Percentiles rank a stretch among this genome's conserved stretches.
phyloP scores from a whole-genome alignment of 352 stramenopile genomes.

The Globisporangium heterothallicum region DNA sequence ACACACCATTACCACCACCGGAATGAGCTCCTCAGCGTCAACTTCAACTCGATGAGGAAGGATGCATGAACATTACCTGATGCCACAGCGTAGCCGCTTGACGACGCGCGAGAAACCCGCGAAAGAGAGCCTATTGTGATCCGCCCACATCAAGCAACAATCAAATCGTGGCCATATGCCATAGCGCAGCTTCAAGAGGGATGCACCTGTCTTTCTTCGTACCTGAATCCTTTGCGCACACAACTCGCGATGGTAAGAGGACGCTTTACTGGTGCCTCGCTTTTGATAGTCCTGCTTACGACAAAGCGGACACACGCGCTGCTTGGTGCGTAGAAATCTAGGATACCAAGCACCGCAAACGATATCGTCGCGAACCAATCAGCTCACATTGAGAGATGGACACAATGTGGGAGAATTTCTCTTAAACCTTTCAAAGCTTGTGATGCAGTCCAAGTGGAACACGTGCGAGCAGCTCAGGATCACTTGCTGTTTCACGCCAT shows the following conservation, averaged over 20 bases:
- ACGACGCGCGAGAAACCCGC: not conserved
- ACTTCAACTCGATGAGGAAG: no score
- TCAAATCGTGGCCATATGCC: no score
- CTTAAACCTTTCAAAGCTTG: slow-evolving; percentile 74
- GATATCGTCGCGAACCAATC: not conserved
- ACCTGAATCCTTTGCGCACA: slow-evolving; percentile 64
- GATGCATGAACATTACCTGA: slow-evolving; percentile 6
- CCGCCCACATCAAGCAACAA: not conserved
- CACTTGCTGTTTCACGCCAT: slow-evolving; percentile 70
- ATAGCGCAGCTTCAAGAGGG: slow-evolving; percentile 21
- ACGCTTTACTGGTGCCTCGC: slow-evolving; percentile 41
- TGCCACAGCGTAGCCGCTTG: slow-evolving; percentile 12
- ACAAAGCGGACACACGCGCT: slow-evolving; percentile 78
- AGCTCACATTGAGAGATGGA: not conserved
- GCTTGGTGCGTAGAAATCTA: slow-evolving; percentile 70
- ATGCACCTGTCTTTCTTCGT: no score
- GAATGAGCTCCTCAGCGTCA: no score
- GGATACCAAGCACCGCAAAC: not conserved
- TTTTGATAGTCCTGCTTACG: slow-evolving; percentile 85
- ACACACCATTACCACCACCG: no score
- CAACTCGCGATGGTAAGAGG: slow-evolving; percentile 36
- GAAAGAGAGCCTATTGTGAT: not conserved
- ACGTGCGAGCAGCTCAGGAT: slow-evolving; percentile 86
- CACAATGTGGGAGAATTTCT: not conserved
- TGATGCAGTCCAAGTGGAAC: slow-evolving; percentile 76